phyloP scores from a whole-genome alignment of 768 basidiomycete species.

The Tylopilus intermedius region DNA sequence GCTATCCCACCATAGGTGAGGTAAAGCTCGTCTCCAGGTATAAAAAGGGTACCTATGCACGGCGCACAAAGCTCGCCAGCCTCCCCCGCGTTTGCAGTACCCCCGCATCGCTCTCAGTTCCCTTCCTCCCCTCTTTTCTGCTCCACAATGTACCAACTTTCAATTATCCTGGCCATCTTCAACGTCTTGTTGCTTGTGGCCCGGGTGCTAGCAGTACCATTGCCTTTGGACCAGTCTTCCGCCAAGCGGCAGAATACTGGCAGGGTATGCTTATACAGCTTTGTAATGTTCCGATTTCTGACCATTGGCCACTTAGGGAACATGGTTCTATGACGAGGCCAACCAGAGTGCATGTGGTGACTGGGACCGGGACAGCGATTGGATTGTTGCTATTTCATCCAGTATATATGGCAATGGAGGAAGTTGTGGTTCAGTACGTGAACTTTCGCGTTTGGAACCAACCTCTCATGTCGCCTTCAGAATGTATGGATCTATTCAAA shows the following conservation, averaged over 20 bases:
- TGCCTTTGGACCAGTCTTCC: constrained; percentile 30
- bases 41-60: constrained; percentile 18
- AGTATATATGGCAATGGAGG: constrained; percentile 47
- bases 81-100: constrained; percentile 3
- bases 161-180: constrained; percentile 34
- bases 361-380: constrained; percentile 41
- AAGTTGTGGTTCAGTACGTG: constrained; percentile 58
- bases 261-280: constrained; percentile 38
- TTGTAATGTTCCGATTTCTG: background rate
- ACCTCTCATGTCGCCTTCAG: constrained; percentile 32
- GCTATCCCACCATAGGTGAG: constrained; percentile 25
- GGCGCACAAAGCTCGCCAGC: background rate
- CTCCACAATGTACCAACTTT: constrained; percentile 17
- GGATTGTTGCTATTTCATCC: constrained; percentile 60
- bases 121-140: background rate
- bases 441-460: background rate
- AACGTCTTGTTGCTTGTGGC: constrained; percentile 37
- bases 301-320: constrained; percentile 43
- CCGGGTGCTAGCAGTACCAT: constrained; percentile 36
- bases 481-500: constrained; percentile 54
- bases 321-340: constrained; percentile 53
- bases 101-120: background rate
- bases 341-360: constrained; percentile 58
- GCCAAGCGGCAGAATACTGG: constrained; percentile 51
- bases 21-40: constrained; percentile 24